phyloP scores from a whole-genome alignment of 2,329 filamentous ascomycete genomes.

The Ustulina deusta region DNA sequence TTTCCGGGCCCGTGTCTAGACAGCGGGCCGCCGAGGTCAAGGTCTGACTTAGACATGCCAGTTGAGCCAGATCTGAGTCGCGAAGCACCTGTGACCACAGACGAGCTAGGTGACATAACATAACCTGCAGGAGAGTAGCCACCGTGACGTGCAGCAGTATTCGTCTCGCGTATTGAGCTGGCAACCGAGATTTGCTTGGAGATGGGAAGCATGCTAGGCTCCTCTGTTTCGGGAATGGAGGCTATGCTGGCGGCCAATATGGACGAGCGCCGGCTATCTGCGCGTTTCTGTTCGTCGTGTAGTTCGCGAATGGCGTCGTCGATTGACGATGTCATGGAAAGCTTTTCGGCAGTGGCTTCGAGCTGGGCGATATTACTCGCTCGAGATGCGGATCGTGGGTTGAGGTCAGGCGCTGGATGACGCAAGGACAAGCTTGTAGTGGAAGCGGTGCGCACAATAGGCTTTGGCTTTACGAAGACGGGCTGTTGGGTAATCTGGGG shows the following conservation, averaged over 20 bases:
- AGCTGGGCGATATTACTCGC: constrained; percentile 77
- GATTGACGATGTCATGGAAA: constrained; percentile 80
- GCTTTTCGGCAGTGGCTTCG: constrained; percentile 79
- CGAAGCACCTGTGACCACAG: constrained; percentile 63
- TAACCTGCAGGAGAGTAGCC: constrained; percentile 77
- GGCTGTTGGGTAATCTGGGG: constrained; percentile 38
- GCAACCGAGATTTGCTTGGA: constrained; percentile 62
- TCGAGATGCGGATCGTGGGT: constrained; percentile 71
- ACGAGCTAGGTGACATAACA: constrained; percentile 74
- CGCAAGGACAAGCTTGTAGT: constrained; percentile 60
- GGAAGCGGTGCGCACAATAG: constrained; percentile 62
- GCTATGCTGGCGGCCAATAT: constrained; percentile 64
- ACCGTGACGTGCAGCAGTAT: constrained; percentile 73
- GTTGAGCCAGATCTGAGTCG: constrained; percentile 68
- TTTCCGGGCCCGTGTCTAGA: constrained; percentile 68
- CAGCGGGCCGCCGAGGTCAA: constrained; percentile 55
- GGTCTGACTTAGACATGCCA: constrained; percentile 57
- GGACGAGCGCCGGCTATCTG: constrained; percentile 75
- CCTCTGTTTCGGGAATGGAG: constrained; percentile 50
- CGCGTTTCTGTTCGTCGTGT: constrained; percentile 76
- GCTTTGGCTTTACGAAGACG: constrained; percentile 51
- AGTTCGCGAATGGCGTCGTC: constrained; percentile 81
- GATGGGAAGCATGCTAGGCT: constrained; percentile 51
- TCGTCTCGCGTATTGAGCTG: constrained; percentile 76
- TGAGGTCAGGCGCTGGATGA: constrained; percentile 73